Base-by-base conservation (phyloP, 2,329 filamentous ascomycete species). In the Penicillium sp. region DNA sequence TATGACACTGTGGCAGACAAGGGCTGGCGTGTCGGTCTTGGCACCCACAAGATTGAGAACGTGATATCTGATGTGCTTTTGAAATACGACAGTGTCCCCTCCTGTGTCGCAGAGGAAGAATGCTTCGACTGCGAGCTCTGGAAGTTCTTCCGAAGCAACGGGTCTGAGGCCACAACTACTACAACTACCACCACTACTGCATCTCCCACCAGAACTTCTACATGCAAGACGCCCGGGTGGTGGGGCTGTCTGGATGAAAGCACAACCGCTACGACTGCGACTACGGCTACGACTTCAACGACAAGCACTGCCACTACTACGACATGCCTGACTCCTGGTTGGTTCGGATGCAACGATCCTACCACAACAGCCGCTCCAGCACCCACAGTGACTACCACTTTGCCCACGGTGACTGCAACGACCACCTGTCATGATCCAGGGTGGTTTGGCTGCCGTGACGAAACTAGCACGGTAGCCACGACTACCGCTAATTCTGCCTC, bases 131-230 rank as follows among this genome's bases (percentile, higher is more conserved):
- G 93, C 69, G 90, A 85, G 57, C 87, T 88, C 55, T 97, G 94
- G 94, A 95, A 96, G 69, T 96, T 92, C 80, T 95, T 91, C 70
- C 88, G 92, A 74, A 96, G 92, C 72, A 97, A 97, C 71, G 89
- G 89, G 31, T 94, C 90, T 2, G 88, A 92, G 61, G 83, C 81
- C 1, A 91, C 87, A 0, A 89, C 88, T 0, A 86, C 86, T 0
- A 81, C 72, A 0, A 79, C 84, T 2, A 80, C 78, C 3, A 81
- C 82, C 0, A 83, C 82, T 1, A 81, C 83, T 1, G 81, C 81
- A 2, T 85, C 84, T 3, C 75, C 82, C 50, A 92, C 88, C 1
- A 82, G 91, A 44, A 96, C 92, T 0, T 86, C 59, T 9, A 66
- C 68, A 10, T 71, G 70, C 59, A 47, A 66, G 31, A 59, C 62